Base-by-base conservation (phyloP, 768 basidiomycete species). In the Hydnum rufescens region DNA sequence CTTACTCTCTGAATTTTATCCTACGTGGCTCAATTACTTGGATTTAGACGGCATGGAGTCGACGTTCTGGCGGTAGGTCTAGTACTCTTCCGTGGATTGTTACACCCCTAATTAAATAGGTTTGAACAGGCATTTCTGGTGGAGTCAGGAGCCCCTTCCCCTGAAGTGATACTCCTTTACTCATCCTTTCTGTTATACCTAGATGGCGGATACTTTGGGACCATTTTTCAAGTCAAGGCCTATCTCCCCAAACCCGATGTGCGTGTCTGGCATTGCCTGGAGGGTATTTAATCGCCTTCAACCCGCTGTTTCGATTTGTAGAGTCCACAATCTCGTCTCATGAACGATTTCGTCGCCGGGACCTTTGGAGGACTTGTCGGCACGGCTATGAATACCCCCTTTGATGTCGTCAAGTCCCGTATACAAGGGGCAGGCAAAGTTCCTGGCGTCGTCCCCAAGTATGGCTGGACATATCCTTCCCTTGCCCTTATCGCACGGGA, bases 311-410 rank as follows among this genome's bases (percentile, higher is more conserved):
- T 5, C 29, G 28, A 18, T 23, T 28, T 16, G n/a, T 23, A 86
- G 81, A 74, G 74, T 23, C 73, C 70, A 57, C 71, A 82, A 71
- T 72, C 70, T 3, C 71, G 82, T 53, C 71, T 99, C 19, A 60
- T 82, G 59, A 96, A 96, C 69, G 96, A 97, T 65, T 87, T 99
- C 61, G 66, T 86, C 49, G 89, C 95, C 28, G 95, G 95, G 29
- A 64, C 80, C 16, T 65, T 95, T 52, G 95, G 95, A 58, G 93
- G 93, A 22, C 83, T 84, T 60, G 75, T 83, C 30, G 49, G 92
- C 42, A 96, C 90, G 1, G 71, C 76, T 1, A 53, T 99, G 51
- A 99, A 97, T 68, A 97, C 95, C 1, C 95, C 95, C 1, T 71
- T 68, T 67, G 53, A 60, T 62, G 79, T 97, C 57, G 85, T 95